phyloP scores from a whole-genome alignment of 2,329 filamentous ascomycete species.

The Diaporthe sp. region DNA sequence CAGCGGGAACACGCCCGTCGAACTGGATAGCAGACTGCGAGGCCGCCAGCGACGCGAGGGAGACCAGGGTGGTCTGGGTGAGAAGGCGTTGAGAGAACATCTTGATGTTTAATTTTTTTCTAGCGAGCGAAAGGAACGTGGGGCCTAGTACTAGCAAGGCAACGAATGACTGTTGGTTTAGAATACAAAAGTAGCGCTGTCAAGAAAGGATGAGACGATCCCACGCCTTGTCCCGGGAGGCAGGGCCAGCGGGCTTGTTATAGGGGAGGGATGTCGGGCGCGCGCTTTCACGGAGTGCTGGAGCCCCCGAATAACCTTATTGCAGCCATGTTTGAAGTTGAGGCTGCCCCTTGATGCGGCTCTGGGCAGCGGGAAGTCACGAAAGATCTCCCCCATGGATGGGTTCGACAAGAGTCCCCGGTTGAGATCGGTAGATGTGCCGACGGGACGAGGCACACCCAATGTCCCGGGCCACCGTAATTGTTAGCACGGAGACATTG shows the following conservation, averaged over 20 bases:
- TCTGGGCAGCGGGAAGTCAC: slow-evolving; percentile 14
- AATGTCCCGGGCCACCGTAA: slow-evolving; percentile 6
- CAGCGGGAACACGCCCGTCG: slow-evolving; percentile 60
- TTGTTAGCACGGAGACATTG: slow-evolving; percentile 10
- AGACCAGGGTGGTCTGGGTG: slow-evolving; percentile 12
- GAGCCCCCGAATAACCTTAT: slow-evolving; percentile 9
- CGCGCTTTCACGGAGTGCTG: slow-evolving; percentile 19
- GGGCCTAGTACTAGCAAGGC: slow-evolving; percentile 31
- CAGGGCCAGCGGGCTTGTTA: slow-evolving; percentile 25
- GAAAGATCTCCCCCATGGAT: slow-evolving; percentile 5
- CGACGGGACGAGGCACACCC: neutral
- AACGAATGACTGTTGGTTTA: slow-evolving; percentile 4
- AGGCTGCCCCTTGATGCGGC: slow-evolving; percentile 19
- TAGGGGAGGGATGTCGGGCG: slow-evolving; percentile 26
- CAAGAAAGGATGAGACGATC: slow-evolving; percentile 21
- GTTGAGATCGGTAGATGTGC: slow-evolving; percentile 16
- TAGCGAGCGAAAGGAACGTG: slow-evolving; percentile 32
- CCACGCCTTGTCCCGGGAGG: neutral
- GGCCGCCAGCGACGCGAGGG: slow-evolving; percentile 38
- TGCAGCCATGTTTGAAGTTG: slow-evolving; percentile 35
- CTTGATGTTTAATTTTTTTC: slow-evolving; percentile 2
- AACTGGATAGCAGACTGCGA: slow-evolving; percentile 53
- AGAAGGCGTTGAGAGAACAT: slow-evolving; percentile 33
- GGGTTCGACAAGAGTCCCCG: slow-evolving; percentile 2
- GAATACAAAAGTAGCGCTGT: slow-evolving; percentile 21